Evolutionary conservation across 2,329 filamentous ascomycete genomes (phyloP).

Genomic region (Diaporthe nobilis): DNA sequence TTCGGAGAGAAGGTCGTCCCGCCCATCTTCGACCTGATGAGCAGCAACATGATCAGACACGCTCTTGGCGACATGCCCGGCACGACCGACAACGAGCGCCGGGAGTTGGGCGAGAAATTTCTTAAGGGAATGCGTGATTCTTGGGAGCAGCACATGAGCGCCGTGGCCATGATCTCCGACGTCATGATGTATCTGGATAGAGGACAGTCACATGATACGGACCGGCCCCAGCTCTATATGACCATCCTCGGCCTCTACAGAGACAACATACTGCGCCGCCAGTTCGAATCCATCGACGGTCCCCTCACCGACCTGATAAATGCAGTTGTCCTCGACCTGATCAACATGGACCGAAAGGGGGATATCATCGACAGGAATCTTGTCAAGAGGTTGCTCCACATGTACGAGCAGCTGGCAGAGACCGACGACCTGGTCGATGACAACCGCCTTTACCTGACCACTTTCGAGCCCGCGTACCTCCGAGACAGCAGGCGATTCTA

Average conservation of each 20-base stretch:
- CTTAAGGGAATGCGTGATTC: slow-evolving; percentile 80
- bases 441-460: slow-evolving; percentile 85
- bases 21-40: slow-evolving; percentile 79
- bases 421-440: slow-evolving; percentile 82
- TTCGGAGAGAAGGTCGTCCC: slow-evolving; percentile 81
- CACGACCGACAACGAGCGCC: slow-evolving; percentile 82
- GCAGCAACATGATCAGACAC: slow-evolving; percentile 73
- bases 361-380: slow-evolving; percentile 88
- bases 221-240: slow-evolving; percentile 82
- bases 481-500: slow-evolving; percentile 82
- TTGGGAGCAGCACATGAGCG: slow-evolving; percentile 91
- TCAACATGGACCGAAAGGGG: slow-evolving; percentile 91
- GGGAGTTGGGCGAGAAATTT: slow-evolving; percentile 86
- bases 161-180: slow-evolving; percentile 97
- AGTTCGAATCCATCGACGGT: slow-evolving; percentile 55
- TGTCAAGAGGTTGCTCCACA: slow-evolving; percentile 86
- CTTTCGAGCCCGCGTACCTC: slow-evolving; percentile 86
- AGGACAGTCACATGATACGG: slow-evolving; percentile 78
- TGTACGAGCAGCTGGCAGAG: slow-evolving; percentile 92
- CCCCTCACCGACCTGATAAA: slow-evolving; percentile 82
- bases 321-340: slow-evolving; percentile 88
- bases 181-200: slow-evolving; percentile 98
- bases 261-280: slow-evolving; percentile 79
- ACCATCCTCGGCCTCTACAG: slow-evolving; percentile 90
- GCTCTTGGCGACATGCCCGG: slow-evolving; percentile 69